A percentile compares a stretch with the other conserved stretches of the same genome.
Conservation (phyloP, 1,139 yeast genomes). For the Groenewaldozyma auringiensis region DNA sequence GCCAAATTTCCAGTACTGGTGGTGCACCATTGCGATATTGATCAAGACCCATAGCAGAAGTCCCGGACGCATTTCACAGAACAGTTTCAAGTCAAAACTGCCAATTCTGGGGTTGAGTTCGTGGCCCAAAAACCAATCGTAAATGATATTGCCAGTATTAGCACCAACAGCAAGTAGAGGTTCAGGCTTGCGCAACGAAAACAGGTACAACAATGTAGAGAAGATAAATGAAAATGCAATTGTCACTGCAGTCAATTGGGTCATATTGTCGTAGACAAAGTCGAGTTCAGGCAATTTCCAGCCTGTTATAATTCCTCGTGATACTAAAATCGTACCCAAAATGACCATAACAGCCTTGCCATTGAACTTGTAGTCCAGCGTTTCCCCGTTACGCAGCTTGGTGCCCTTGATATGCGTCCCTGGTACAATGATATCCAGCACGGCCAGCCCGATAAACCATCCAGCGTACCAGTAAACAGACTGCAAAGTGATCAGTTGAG, state of each 20-base stretch:
- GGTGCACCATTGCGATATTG: slow-evolving; percentile 71
- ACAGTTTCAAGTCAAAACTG: slow-evolving; percentile 76
- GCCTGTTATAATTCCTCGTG: slow-evolving; percentile 44
- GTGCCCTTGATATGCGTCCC: slow-evolving; percentile 66
- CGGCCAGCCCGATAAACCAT: slow-evolving; percentile 66
- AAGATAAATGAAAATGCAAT: slow-evolving; percentile 56
- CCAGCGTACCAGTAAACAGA: slow-evolving; percentile 59
- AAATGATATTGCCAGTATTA: slow-evolving; percentile 64
- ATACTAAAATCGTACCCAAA: slow-evolving; percentile 40
- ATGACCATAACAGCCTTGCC: slow-evolving; percentile 54
- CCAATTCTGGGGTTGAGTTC: slow-evolving; percentile 91
- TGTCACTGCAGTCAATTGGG: slow-evolving; percentile 57
- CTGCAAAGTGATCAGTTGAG: slow-evolving; percentile 23
- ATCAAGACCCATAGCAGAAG: slow-evolving; percentile 77
- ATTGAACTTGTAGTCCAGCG: slow-evolving; percentile 68
- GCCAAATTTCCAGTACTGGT: slow-evolving; percentile 61
- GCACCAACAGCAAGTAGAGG: slow-evolving; percentile 80
- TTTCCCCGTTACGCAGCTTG: slow-evolving; percentile 64
- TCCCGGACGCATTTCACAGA: slow-evolving; percentile 94
- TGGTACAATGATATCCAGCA: slow-evolving; percentile 63
- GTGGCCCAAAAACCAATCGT: slow-evolving; percentile 96
- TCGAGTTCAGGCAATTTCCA: slow-evolving; percentile 71
- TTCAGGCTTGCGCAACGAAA: slow-evolving; percentile 61
- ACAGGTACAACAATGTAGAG: slow-evolving; percentile 56
- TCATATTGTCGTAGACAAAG: slow-evolving; percentile 60